Percentiles rank a stretch among this genome's conserved stretches.
Evolutionary conservation across 2,329 filamentous ascomycete genomes (phyloP).

Genomic region (Colletotrichum eleusines): DNA sequence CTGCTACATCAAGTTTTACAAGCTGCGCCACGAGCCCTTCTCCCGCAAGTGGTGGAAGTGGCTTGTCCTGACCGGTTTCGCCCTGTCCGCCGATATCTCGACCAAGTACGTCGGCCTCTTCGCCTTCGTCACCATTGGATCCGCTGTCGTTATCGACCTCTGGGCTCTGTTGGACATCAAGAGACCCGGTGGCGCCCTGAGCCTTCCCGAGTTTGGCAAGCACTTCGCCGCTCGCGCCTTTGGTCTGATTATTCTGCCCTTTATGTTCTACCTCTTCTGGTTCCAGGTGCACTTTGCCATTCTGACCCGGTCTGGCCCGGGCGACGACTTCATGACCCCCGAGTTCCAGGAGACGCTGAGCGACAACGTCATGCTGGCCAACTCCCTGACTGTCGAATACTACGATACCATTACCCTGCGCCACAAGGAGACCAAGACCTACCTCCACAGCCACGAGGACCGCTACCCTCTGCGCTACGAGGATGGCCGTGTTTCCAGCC

Average conservation of each 20-base stretch:
- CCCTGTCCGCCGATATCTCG: conserved; percentile 96
- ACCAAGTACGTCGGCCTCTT: conserved; percentile 98
- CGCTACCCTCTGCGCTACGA: conserved; percentile 95
- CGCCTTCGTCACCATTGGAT: conserved; percentile 96
- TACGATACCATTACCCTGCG: conserved; percentile 88
- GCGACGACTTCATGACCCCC: conserved; percentile 98
- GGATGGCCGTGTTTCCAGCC: conserved; percentile 95
- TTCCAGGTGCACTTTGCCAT: conserved; percentile 99
- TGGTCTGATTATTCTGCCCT: conserved; percentile 89
- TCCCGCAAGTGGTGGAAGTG: conserved; percentile 99
- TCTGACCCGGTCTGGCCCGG: conserved; percentile 87
- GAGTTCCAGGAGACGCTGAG: conserved; percentile 97
- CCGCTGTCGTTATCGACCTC: conserved; percentile 91
- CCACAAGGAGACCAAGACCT: conserved; percentile 98
- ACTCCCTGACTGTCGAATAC: conserved; percentile 88
- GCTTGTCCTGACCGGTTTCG: conserved; percentile 94
- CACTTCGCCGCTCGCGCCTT: conserved; percentile 91
- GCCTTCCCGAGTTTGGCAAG: conserved; percentile 82
- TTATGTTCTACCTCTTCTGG: conserved; percentile 99
- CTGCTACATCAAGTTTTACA: conserved; percentile 98
- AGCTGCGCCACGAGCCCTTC: conserved; percentile 89
- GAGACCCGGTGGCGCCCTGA: conserved; percentile 83
- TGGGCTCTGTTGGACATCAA: conserved; percentile 96
- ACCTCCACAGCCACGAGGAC: conserved; percentile 92
- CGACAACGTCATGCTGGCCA: conserved; percentile 92